A percentile compares a stretch with the other conserved stretches of the same genome.
Evolutionary conservation across 208 protist species (phyloP).

Genomic region (Paratrypanosoma confusum): DNA sequence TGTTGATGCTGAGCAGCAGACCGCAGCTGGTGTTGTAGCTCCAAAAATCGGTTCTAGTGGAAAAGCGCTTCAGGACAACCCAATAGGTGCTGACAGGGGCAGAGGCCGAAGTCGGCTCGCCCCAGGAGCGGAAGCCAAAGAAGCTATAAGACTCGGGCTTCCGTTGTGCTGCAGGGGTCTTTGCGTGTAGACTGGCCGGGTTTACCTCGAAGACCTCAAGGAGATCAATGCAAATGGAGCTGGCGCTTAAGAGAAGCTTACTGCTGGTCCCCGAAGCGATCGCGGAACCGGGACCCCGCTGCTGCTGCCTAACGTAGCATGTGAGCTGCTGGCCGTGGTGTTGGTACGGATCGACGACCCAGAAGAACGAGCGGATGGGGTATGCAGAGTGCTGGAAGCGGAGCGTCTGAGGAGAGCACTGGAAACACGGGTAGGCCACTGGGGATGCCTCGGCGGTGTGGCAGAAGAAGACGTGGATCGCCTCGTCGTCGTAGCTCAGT

Average conservation of each 20-base stretch:
- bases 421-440: constrained; percentile 6
- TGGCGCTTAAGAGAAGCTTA: constrained; percentile 26
- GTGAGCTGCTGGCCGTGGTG: not conserved
- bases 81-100: too few species aligned
- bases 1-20: constrained; percentile 26
- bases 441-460: constrained; percentile 5
- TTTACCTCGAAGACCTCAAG: constrained; percentile 9
- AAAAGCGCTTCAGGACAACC: too few species aligned
- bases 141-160: too few species aligned
- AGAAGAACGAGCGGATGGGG: constrained; percentile 32
- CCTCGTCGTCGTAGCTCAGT: constrained; percentile 14
- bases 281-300: not conserved
- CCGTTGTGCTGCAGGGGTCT: too few species aligned
- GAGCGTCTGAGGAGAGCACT: constrained; percentile 34
- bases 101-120: too few species aligned
- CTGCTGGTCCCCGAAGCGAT: not conserved
- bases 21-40: constrained; percentile 14
- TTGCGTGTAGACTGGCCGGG: not conserved
- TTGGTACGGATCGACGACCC: constrained; percentile 10
- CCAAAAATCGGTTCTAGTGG: constrained; percentile 13
- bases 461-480: constrained; percentile 17
- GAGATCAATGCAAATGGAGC: constrained; percentile 38
- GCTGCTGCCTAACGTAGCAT: not conserved
- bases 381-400: constrained; percentile 52
- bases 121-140: too few species aligned